Conservation (phyloP, 192 early-diverging fungal species). For the Coemansia erecta region DNA sequence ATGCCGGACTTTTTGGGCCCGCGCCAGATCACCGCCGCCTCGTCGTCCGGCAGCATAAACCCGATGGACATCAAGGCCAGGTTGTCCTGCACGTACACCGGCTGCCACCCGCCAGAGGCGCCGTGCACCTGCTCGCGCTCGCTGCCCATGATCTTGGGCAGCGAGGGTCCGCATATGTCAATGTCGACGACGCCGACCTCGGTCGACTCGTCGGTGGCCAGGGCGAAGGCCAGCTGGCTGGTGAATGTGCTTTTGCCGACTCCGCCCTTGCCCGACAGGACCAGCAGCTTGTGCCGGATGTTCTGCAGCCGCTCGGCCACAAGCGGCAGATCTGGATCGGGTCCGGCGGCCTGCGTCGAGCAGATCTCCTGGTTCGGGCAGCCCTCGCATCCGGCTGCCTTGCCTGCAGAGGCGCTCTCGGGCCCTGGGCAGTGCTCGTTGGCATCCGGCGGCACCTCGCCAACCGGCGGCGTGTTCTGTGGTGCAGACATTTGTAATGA, state of each 20-base stretch:
- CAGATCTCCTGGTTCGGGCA: slow-evolving; percentile 81
- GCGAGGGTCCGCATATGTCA: slow-evolving; percentile 93
- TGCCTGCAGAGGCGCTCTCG: slow-evolving; percentile 68
- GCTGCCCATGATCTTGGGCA: slow-evolving; percentile 92
- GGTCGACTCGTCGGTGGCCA: slow-evolving; percentile 45
- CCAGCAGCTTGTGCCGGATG: slow-evolving; percentile 82
- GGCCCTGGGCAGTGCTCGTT: slow-evolving; percentile 79
- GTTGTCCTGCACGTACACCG: slow-evolving; percentile 76
- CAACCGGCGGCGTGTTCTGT: not conserved
- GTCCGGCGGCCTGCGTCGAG: slow-evolving; percentile 71
- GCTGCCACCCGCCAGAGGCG: slow-evolving; percentile 75
- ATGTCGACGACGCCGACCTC: slow-evolving; percentile 90
- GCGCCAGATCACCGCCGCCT: slow-evolving; percentile 93
- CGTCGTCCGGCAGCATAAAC: slow-evolving; percentile 84
- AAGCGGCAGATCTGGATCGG: slow-evolving; percentile 72
- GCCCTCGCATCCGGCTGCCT: slow-evolving; percentile 71
- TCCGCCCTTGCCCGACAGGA: slow-evolving; percentile 97
- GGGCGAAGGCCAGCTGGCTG: slow-evolving; percentile 80
- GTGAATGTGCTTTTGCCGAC: slow-evolving; percentile 96
- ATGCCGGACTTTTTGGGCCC: slow-evolving; percentile 89
- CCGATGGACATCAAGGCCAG: slow-evolving; percentile 89
- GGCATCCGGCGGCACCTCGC: slow-evolving; percentile 56
- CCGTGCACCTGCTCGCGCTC: slow-evolving; percentile 81
- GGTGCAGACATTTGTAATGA: not conserved
- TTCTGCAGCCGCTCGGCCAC: slow-evolving; percentile 61